Evolutionary conservation across 2,329 filamentous ascomycete genomes (phyloP).

Genomic region (Cladosporium austrohemisphaericum): DNA sequence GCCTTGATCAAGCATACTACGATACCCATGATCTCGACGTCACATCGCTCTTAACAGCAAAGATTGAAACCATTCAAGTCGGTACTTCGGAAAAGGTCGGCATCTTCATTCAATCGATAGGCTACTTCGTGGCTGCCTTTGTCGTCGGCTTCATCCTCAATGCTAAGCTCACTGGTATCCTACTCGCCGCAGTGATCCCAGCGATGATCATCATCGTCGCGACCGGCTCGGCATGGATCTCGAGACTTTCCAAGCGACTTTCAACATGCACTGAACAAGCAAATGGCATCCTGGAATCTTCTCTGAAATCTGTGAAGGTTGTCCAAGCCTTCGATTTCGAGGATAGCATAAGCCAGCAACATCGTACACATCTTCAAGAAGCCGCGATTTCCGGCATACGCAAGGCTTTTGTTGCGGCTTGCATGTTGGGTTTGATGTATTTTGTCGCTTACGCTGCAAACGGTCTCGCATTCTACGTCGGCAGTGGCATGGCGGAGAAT

Average conservation of each 20-base stretch:
- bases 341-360: constrained; percentile 38
- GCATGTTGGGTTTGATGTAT: constrained; percentile 43
- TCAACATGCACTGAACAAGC: constrained; percentile 40
- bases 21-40: constrained; percentile 51
- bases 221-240: constrained; percentile 40
- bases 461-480: constrained; percentile 46
- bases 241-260: constrained; percentile 39
- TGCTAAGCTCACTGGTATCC: constrained; percentile 40
- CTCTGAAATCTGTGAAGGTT: constrained; percentile 44
- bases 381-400: constrained; percentile 37
- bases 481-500: constrained; percentile 31
- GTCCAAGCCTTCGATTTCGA: constrained; percentile 48
- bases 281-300: constrained; percentile 43
- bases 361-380: constrained; percentile 33
- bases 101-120: constrained; percentile 45
- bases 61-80: constrained; percentile 44
- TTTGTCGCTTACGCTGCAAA: constrained; percentile 46
- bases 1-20: constrained; percentile 52
- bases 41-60: constrained; percentile 43
- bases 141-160: constrained; percentile 45
- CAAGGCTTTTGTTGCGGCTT: constrained; percentile 39
- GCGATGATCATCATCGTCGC: constrained; percentile 44
- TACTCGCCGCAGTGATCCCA: constrained; percentile 47
- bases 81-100: constrained; percentile 48
- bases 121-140: constrained; percentile 45